Percentiles rank a stretch among this genome's conserved stretches.
These are phyloP conservation scores for Ulmus americana DNA, from an alignment of 331 rosid species.

Conservation along the genomic window DNA sequence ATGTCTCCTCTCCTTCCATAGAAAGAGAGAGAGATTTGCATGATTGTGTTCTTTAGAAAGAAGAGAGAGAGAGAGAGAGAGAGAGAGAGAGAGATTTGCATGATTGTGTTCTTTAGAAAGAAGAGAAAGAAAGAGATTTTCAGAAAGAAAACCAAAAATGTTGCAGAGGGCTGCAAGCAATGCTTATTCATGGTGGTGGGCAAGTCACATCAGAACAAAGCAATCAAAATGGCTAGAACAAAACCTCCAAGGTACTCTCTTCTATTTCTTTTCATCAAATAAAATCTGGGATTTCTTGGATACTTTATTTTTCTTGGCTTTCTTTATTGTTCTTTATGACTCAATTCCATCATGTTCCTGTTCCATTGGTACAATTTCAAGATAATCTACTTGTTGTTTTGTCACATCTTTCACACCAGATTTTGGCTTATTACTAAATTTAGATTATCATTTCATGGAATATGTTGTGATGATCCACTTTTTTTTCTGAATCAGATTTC, in stretches of 20 bases:
- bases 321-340: not conserved
- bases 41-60: constrained; percentile 11
- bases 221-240: constrained; percentile 99
- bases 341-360: too few relatives aligned
- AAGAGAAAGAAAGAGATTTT: not conserved
- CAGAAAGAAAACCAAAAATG: constrained; percentile 30
- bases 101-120: constrained; percentile 11
- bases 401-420: too few relatives aligned
- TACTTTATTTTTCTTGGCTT: not conserved
- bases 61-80: not conserved
- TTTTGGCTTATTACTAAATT: too few relatives aligned
- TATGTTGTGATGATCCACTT: too few relatives aligned
- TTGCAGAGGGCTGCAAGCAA: constrained; percentile 98
- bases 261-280: constrained; percentile 6
- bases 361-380: too few relatives aligned
- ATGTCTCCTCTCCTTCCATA: constrained; percentile 31
- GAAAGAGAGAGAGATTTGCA: constrained; percentile 18
- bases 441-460: too few relatives aligned
- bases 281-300: not conserved
- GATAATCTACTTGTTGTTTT: too few relatives aligned
- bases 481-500: too few relatives aligned
- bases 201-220: constrained; percentile 93
- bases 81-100: constrained; percentile 21
- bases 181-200: constrained; percentile 99
- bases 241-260: constrained; percentile 65